Base-by-base conservation (phyloP, 352 stramenopile species). In the Pseudoperonospora humuli region DNA sequence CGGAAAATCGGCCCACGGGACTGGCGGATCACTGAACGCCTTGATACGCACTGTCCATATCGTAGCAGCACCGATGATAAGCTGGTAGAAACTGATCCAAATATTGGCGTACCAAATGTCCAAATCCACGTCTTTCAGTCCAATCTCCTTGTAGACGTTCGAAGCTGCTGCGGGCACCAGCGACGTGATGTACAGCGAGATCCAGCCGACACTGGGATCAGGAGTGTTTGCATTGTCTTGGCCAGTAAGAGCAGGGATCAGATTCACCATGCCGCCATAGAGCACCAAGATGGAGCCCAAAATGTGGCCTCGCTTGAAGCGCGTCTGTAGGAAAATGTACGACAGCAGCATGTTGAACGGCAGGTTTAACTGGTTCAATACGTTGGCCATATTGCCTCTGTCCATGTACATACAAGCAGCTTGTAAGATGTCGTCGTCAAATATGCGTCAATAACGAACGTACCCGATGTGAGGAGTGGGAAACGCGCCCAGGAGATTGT, bases 131-230 rank as follows among this genome's bases (percentile, higher is more conserved):
- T 86, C 77, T 50, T 94, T 94, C 14, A 94, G 61, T 9, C 74
- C 82, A 38, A 94, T 88, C 50, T 94, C 82, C 56, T 94, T 94
- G 70, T 92, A 93, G 18, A 89, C 80, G 26, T 94, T 94, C 20
- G 78, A 89, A 3, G 63, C 62, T 1, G 82, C 82, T 0, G 75
- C 55, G 2, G 79, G 79, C 2, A 92, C 37, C 17, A 88, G 46
- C 15, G 79, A 86, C 28, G 84, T 37, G 34, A 94, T 79, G 60
- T 82, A 90, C 15, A 94, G 61, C 44, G 58, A 54, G 46, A 89
- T 86, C 82, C 82, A 94, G 1, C 72, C 72, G 7, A 68, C 54
- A 11, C 69, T 88, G 7, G 79, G 69, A 45, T 93, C 80, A 5
- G 74, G 77, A 29, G 78, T 85, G 53, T 90, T 90, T 14, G 62